Percentiles rank a stretch among this genome's conserved stretches.
phyloP scores from a whole-genome alignment of 129 eudicot species.

The Deinandra increscens region DNA sequence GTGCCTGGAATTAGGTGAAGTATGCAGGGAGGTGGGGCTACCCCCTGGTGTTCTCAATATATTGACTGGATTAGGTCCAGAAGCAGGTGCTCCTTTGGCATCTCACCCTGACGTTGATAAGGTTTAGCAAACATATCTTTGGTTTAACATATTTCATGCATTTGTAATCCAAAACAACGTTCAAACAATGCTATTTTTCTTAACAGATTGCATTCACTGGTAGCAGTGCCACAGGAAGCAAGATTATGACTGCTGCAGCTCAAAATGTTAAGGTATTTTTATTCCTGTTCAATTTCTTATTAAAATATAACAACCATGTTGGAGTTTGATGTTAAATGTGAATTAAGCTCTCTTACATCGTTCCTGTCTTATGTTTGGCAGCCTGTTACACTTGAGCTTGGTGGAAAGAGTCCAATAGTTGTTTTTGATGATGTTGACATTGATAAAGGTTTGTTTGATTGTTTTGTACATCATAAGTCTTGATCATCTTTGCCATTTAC shows the following conservation, averaged over 20 bases:
- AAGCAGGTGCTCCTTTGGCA: constrained; percentile 97
- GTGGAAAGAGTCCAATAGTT: constrained; percentile 97
- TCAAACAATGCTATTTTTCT: background rate
- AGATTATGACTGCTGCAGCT: constrained; percentile 95
- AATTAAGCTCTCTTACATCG: background rate
- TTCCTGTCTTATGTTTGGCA: constrained; percentile 34
- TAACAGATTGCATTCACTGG: constrained; percentile 95
- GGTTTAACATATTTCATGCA: background rate
- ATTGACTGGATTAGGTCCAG: constrained; percentile 84
- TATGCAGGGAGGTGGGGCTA: constrained; percentile 89
- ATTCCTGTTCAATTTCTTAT: too few species aligned
- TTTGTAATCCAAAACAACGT: background rate
- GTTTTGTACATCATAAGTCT: constrained; percentile 1
- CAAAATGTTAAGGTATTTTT: constrained; percentile 72
- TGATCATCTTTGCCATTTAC: background rate
- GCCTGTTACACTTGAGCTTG: constrained; percentile 97
- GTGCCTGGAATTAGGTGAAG: constrained; percentile 85
- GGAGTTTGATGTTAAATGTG: background rate
- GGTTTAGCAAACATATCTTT: constrained; percentile 35
- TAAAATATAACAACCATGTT: background rate
- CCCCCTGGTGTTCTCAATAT: constrained; percentile 88
- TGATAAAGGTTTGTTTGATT: constrained; percentile 65
- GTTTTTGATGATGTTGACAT: constrained; percentile 94
- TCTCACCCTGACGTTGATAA: constrained; percentile 95
- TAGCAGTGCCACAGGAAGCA: constrained; percentile 89